Percentiles rank a stretch among this genome's conserved stretches.
Evolutionary conservation across 2,329 filamentous ascomycete genomes (phyloP).

Genomic region (Sporothrix phasma): DNA sequence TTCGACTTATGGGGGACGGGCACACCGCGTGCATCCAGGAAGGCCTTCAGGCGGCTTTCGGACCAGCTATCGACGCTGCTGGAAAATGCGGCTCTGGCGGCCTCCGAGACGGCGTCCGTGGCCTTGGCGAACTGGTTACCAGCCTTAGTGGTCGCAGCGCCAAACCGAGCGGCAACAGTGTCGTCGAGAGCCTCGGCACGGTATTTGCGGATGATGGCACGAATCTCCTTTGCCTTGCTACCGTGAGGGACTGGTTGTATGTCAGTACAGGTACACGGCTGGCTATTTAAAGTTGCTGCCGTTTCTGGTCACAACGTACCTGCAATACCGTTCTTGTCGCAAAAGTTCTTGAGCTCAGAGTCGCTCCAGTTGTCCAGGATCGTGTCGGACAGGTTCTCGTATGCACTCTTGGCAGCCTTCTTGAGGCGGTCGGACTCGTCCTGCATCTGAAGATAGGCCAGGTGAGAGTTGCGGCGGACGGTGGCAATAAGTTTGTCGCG

Average conservation of each 20-base stretch:
- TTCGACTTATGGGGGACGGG: conserved; percentile 63
- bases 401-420: conserved; percentile 57
- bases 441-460: conserved; percentile 61
- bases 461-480: conserved; percentile 81
- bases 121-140: conserved; percentile 69
- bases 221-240: conserved; percentile 78
- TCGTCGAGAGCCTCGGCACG: conserved; percentile 62
- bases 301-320: conserved; percentile 22
- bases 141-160: conserved; percentile 64
- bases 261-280: too few relatives aligned
- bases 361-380: conserved; percentile 88
- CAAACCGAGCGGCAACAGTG: conserved; percentile 49
- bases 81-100: conserved; percentile 58
- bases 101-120: conserved; percentile 55
- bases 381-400: conserved; percentile 67
- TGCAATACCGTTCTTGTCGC: conserved; percentile 75
- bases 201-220: conserved; percentile 83
- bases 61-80: conserved; percentile 55
- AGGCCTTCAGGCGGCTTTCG: conserved; percentile 66
- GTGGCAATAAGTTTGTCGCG: conserved; percentile 83
- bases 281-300: too few relatives aligned
- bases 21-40: conserved; percentile 65
- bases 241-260: conserved; percentile 66
- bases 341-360: conserved; percentile 79
- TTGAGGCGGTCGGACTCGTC: conserved; percentile 50